Evolutionary conservation across 2,329 filamentous ascomycete species (phyloP), one percentile per base, ranked within the genome.

Genomic region (Aspergillus fijiensis): DNA sequence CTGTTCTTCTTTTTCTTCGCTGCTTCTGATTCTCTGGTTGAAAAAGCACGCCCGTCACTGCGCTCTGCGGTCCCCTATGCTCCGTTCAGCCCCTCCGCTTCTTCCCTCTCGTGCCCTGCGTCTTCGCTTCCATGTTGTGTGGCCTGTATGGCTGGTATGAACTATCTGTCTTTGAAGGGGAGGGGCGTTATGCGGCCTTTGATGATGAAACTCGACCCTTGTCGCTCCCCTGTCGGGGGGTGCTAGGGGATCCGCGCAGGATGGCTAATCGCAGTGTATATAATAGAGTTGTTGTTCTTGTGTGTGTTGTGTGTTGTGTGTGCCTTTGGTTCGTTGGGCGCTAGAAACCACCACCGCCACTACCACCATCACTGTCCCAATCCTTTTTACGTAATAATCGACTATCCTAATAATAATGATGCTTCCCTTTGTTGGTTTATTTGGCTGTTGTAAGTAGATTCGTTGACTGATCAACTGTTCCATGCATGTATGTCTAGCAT

Each of bases 381-480:
- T 29, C 27, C 27, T 29, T 29, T 29, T 66, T 67, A 72, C 70
- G 65, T 74, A 72, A 72, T 73, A 72, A 65, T 69, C 67, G 65
- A 69, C 64, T 69, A 68, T 63, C 67, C 57, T 62, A 71, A 65
- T 67, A 60, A 62, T 66, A 58, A 47, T 60, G 39, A 58, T 55
- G 51, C 57, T 60, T n/a, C n/a, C 14, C 7, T 9, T 29, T 29
- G 27, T 2, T 29, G 27, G 9, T 7, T 2, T 29, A 29, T 29
- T 2, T 29, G 27, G 27, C 9, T 9, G 27, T 29, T 3, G 27
- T 29, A 21, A 21, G 21, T 21, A 7, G 27, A 29, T 29, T 29
- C 7, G 7, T 29, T 2, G 27, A 29, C 1, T 3, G 27, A 29
- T 9, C 9, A 10, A 29, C 2, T 29, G 7, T 29, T 29, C 6